phyloP scores from a whole-genome alignment of 768 basidiomycete genomes.

The Lactifluus echinatus region DNA sequence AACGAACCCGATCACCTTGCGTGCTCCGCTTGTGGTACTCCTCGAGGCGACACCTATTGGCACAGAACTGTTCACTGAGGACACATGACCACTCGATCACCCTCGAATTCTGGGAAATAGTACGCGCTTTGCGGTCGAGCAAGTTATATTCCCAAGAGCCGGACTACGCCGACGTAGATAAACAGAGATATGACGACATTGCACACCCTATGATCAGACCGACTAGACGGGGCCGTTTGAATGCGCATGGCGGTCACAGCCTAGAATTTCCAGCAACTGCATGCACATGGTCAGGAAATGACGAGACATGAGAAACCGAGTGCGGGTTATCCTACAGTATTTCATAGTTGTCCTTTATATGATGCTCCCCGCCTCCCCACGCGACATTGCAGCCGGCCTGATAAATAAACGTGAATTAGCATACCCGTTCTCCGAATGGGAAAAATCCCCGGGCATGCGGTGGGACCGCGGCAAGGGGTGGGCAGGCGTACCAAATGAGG shows the following conservation, averaged over 20 bases:
- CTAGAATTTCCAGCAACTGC: conserved; percentile 31
- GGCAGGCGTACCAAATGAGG: conserved; percentile 48
- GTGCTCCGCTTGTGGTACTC: conserved; percentile 54
- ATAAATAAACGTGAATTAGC: background rate
- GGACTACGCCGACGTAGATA: background rate
- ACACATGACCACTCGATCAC: conserved; percentile 1
- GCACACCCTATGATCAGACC: background rate
- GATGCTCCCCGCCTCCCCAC: conserved; percentile 26
- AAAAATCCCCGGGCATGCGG: background rate
- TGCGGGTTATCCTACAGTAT: conserved; percentile 31
- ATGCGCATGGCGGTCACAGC: background rate
- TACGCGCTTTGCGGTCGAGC: background rate
- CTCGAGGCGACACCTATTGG: conserved; percentile 33
- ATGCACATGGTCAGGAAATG: background rate
- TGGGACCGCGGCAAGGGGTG: background rate
- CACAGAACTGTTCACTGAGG: background rate
- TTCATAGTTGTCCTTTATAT: conserved; percentile 33
- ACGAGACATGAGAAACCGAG: background rate
- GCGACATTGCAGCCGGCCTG: conserved; percentile 7
- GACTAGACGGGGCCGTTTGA: background rate
- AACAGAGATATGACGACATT: background rate
- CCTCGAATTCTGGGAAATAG: background rate
- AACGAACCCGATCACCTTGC: conserved; percentile 48
- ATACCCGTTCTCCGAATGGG: conserved; percentile 14
- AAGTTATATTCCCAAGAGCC: background rate